These are phyloP conservation scores for Aspergillus affinis DNA, from an alignment of 495 filamentous ascomycete species.

Conservation along the genomic window DNA sequence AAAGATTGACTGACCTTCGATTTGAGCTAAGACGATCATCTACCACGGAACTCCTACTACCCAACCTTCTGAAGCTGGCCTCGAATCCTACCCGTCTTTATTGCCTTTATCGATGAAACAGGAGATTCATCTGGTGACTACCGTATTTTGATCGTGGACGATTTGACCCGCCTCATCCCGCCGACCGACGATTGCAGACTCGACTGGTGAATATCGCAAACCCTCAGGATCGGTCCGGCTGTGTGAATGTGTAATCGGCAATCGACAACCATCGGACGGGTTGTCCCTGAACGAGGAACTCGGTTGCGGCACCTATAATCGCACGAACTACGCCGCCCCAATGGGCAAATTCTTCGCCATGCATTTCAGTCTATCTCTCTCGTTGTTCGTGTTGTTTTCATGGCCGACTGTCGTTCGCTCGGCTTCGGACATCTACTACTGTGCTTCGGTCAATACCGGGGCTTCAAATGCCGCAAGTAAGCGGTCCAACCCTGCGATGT, in stretches of 20 bases:
- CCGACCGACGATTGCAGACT: constrained; percentile 3
- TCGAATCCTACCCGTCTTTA: neutral
- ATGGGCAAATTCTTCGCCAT: constrained; percentile 13
- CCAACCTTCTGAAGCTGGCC: constrained; percentile 5
- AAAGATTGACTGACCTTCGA: constrained; percentile 3
- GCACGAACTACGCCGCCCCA: neutral
- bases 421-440: constrained; percentile 34
- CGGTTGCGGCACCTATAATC: neutral
- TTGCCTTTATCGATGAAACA: neutral
- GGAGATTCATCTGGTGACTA: neutral
- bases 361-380: constrained; percentile 19
- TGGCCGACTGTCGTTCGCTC: constrained; percentile 14
- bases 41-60: constrained; percentile 11
- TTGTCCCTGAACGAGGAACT: neutral
- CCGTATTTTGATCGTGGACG: neutral
- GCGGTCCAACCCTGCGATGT: neutral
- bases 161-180: neutral
- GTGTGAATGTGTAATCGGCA: neutral
- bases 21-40: constrained; percentile 11
- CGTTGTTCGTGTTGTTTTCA: constrained; percentile 26
- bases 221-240: neutral
- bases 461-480: constrained; percentile 30
- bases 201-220: neutral
- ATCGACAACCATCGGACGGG: neutral
- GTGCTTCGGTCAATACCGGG: constrained; percentile 48